Conservation (phyloP, 331 rosid genomes). For the Telfairia occidentalis region DNA sequence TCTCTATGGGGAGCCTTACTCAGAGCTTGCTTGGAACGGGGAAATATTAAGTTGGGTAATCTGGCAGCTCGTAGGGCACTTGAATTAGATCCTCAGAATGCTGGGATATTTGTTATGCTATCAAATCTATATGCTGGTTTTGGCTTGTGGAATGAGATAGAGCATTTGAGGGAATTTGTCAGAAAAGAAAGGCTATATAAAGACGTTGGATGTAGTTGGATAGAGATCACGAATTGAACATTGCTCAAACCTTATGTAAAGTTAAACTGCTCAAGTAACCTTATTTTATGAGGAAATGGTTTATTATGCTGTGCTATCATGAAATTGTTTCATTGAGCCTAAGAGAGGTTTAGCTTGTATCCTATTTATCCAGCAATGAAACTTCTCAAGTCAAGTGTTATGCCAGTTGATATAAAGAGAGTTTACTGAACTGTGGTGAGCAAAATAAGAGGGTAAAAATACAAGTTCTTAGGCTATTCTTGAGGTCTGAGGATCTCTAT, state of each 20-base stretch:
- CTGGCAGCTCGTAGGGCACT: conserved; percentile 56
- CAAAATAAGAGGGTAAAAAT: background rate
- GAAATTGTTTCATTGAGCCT: background rate
- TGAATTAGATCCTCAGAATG: conserved; percentile 50
- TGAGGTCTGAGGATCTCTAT: background rate
- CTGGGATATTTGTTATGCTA: conserved; percentile 42
- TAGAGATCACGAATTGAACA: conserved; percentile 29
- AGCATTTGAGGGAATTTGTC: conserved; percentile 38
- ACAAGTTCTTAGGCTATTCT: background rate
- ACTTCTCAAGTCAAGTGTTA: background rate
- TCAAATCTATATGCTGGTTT: conserved; percentile 54
- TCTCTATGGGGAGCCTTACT: conserved; percentile 70
- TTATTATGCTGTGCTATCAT: background rate
- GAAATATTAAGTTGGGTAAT: conserved; percentile 50
- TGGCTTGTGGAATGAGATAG: conserved; percentile 72
- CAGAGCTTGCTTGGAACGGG: conserved; percentile 48
- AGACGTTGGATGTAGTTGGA: conserved; percentile 58
- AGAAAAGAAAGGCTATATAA: conserved; percentile 41
- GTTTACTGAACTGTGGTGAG: background rate
- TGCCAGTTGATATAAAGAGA: background rate
- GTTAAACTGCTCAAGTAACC: background rate
- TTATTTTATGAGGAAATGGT: background rate
- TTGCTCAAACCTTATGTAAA: background rate
- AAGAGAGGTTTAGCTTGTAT: background rate
- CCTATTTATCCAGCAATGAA: background rate